phyloP scores from a whole-genome alignment of 1,284 basidiomycete species.

The Cerrena zonata region DNA sequence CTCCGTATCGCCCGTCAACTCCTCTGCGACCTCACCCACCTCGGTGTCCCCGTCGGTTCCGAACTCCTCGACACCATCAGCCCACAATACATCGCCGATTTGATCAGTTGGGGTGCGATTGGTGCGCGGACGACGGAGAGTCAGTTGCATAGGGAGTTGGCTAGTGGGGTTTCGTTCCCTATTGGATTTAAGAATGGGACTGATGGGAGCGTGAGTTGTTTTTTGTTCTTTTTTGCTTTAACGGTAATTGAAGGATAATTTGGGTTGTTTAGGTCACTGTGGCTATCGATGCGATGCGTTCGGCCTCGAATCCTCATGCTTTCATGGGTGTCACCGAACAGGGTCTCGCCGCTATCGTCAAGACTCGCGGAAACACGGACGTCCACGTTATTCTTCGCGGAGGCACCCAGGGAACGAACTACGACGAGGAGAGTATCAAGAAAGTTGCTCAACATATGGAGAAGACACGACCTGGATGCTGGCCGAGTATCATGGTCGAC shows the following conservation, averaged over 20 bases:
- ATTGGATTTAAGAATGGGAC: constrained; percentile 99
- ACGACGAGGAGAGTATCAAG: constrained; percentile 67
- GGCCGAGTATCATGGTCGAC: constrained; percentile 82
- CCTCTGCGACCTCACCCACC: constrained; percentile 81
- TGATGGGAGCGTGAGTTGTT: constrained; percentile 78
- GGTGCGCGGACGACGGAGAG: constrained; percentile 94
- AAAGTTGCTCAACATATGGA: constrained; percentile 64
- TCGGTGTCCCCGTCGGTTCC: constrained; percentile 88
- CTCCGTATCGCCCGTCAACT: constrained; percentile 82
- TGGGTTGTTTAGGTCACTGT: constrained; percentile 42
- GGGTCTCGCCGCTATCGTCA: constrained; percentile 91
- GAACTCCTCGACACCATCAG: constrained; percentile 94
- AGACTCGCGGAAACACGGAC: constrained; percentile 87
- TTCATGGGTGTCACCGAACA: constrained; percentile 98
- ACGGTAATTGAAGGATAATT: neutral
- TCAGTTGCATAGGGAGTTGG: constrained; percentile 89
- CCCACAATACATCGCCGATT: constrained; percentile 75
- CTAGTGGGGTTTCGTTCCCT: constrained; percentile 84
- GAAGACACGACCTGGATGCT: constrained; percentile 58
- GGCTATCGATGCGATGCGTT: constrained; percentile 95
- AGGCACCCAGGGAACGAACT: constrained; percentile 85
- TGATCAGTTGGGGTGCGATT: constrained; percentile 95
- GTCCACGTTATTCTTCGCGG: constrained; percentile 93
- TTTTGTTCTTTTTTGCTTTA: neutral
- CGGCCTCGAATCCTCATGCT: constrained; percentile 85